Percentiles rank a stretch among this genome's conserved stretches.
phyloP scores from a whole-genome alignment of 768 basidiomycete genomes.

The Boletus pseudo-olivaceus region DNA sequence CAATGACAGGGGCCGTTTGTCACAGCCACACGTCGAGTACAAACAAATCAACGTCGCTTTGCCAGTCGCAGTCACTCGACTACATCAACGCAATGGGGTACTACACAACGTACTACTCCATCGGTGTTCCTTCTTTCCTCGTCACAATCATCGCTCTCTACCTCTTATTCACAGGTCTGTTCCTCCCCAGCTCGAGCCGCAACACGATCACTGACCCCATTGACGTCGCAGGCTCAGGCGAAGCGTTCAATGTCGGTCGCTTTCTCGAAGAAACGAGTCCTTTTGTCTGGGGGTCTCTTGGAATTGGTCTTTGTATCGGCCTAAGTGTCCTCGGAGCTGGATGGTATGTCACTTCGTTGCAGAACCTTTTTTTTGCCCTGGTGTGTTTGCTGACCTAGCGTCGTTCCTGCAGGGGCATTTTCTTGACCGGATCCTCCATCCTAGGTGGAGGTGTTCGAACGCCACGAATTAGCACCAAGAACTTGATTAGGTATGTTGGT shows the following conservation, averaged over 20 bases:
- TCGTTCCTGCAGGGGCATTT: constrained; percentile 78
- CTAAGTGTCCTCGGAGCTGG: constrained; percentile 92
- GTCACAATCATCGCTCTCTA: constrained; percentile 72
- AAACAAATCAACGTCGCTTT: constrained; percentile 5
- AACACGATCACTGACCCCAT: constrained; percentile 1
- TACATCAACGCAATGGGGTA: constrained; percentile 23
- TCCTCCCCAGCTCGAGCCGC: background rate
- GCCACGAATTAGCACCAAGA: constrained; percentile 95
- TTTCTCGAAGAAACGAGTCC: constrained; percentile 95
- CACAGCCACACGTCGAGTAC: constrained; percentile 14
- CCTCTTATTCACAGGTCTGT: constrained; percentile 83
- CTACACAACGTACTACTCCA: constrained; percentile 50
- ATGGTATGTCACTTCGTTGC: constrained; percentile 57
- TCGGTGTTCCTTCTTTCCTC: constrained; percentile 68
- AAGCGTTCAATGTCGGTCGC: constrained; percentile 89
- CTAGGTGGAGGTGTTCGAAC: constrained; percentile 93
- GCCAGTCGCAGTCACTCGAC: background rate
- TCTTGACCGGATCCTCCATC: constrained; percentile 94
- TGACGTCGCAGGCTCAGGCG: constrained; percentile 62
- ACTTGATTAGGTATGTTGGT: constrained; percentile 79
- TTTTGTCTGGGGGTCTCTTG: constrained; percentile 87
- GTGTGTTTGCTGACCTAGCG: background rate
- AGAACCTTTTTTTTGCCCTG: background rate
- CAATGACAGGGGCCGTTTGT: constrained; percentile 4
- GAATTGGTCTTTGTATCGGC: constrained; percentile 91